Percentiles rank a stretch among this genome's conserved stretches.
phyloP scores from a whole-genome alignment of 2,329 filamentous ascomycete genomes.

The Tolypocladium ophioglossoides region DNA sequence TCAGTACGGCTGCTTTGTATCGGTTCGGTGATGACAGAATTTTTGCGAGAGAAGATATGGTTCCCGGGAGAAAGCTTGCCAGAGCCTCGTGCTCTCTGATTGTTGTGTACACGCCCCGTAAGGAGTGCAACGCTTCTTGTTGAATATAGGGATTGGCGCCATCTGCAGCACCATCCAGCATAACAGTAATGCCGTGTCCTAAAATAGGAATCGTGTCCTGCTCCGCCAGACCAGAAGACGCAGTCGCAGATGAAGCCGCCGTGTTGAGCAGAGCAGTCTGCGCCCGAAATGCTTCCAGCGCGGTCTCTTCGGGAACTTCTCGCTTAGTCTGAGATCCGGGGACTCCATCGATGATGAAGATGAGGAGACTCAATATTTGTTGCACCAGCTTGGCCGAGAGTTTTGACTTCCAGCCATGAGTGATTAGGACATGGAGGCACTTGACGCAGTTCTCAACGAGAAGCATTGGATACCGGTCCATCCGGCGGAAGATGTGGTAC shows the following conservation, averaged over 20 bases:
- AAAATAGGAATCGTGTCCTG: slow-evolving; percentile 62
- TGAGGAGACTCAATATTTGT: slow-evolving; percentile 77
- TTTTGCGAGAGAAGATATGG: slow-evolving; percentile 71
- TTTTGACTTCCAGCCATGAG: slow-evolving; percentile 65
- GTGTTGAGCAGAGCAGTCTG: slow-evolving; percentile 55
- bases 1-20: slow-evolving; percentile 47
- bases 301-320: slow-evolving; percentile 60
- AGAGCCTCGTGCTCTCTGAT: slow-evolving; percentile 65
- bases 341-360: slow-evolving; percentile 67
- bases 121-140: slow-evolving; percentile 53
- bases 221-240: slow-evolving; percentile 39
- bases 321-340: slow-evolving; percentile 39
- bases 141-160: slow-evolving; percentile 59
- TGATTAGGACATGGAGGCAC: slow-evolving; percentile 63
- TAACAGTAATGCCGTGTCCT: slow-evolving; percentile 70
- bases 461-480: slow-evolving; percentile 58
- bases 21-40: slow-evolving; percentile 58
- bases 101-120: slow-evolving; percentile 50
- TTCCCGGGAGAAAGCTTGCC: slow-evolving; percentile 79
- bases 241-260: slow-evolving; percentile 38
- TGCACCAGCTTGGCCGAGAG: slow-evolving; percentile 65
- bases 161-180: slow-evolving; percentile 63
- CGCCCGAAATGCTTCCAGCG: slow-evolving; percentile 59
- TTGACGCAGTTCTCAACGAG: slow-evolving; percentile 67
- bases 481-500: slow-evolving; percentile 71